A percentile compares a stretch with the other conserved stretches of the same genome.
phyloP scores from a whole-genome alignment of 2,329 filamentous ascomycete species.

The Cladosporium austrohemisphaericum region DNA sequence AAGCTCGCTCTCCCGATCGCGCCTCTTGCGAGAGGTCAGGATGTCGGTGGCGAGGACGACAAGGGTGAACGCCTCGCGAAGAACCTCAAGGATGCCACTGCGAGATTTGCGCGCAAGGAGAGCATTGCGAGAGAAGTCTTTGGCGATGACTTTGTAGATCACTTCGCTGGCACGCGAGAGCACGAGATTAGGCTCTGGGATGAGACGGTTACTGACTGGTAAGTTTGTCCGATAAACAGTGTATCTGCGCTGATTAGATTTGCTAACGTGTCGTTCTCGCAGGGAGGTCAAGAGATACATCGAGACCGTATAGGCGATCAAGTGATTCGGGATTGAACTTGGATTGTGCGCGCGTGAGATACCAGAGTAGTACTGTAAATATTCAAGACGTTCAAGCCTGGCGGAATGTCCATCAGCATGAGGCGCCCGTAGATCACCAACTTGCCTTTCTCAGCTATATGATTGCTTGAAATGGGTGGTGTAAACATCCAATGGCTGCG shows the following conservation, averaged over 20 bases:
- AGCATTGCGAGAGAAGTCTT: conserved; percentile 93
- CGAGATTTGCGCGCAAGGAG: conserved; percentile 68
- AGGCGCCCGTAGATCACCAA: too few relatives aligned
- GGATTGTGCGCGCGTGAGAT: background rate
- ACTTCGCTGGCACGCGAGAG: conserved; percentile 86
- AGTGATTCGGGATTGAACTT: background rate
- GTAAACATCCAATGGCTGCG: too few relatives aligned
- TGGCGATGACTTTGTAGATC: conserved; percentile 92
- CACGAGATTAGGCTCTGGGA: conserved; percentile 91
- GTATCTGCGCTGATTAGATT: background rate
- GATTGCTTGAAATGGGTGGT: too few relatives aligned
- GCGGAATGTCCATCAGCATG: too few relatives aligned
- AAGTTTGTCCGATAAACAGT: conserved; percentile 42
- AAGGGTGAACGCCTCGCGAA: conserved; percentile 76
- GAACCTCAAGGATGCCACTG: conserved; percentile 78
- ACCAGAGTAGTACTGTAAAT: conserved; percentile 1
- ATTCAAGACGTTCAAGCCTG: too few relatives aligned
- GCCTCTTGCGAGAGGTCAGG: conserved; percentile 79
- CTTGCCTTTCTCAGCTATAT: too few relatives aligned
- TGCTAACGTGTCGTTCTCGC: conserved; percentile 17
- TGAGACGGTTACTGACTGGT: conserved; percentile 96
- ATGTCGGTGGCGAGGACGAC: conserved; percentile 69
- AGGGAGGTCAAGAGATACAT: conserved; percentile 39
- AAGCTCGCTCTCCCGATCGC: conserved; percentile 78
- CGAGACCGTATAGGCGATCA: conserved; percentile 34